Base-by-base conservation (phyloP, 495 filamentous ascomycete genomes). In the Penicillium steckii region DNA sequence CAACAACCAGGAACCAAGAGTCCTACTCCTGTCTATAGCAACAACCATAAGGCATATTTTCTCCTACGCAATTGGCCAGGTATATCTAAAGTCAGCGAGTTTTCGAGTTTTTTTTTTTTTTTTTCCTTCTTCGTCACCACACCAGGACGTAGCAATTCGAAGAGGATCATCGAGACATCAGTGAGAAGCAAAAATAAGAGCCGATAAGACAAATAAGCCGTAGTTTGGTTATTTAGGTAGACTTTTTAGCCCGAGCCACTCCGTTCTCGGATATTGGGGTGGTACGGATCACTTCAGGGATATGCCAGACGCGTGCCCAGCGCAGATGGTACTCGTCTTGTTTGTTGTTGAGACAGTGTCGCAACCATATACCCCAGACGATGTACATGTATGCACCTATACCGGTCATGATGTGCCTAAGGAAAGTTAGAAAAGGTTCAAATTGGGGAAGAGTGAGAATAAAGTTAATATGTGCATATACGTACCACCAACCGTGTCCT, bases 401-500 rank as follows among this genome's bases (percentile, higher is more conserved):
- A 7, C 80, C 80, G 26, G 81, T 86, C 81, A 87, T 82, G 8
- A 85, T 58, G 65, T 88, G 85, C 83, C 82, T 85, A 50, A 9
- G 55, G 29, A 27, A 29, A 44, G n/a, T n/a, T n/a, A 50, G 2
- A 41, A 40, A 57, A 52, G 60, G 57, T 37, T 17, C 18, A 37
- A 35, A 37, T 15, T 6, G 33, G 7, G 13, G 2, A 32, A 29
- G 24, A 8, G 15, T 3, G 25, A 5, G 8, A 25, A 46, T n/a
- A n/a, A 35, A 2, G 21, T 41, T 19, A 44, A 30, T 12, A 25
- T 8, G 41, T 41, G 19, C 27, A 17, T 18, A 25, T 24, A 85
- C 82, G 72, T 86, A 94, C 93, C 94, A 98, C 94, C 94, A 97
- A 9, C 91, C 94, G 75, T 98, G 94, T 0, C 91, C 93, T 69